Base-by-base conservation (phyloP, 176 grass and related monocot species). In the maize (Zea mays) region DNA sequence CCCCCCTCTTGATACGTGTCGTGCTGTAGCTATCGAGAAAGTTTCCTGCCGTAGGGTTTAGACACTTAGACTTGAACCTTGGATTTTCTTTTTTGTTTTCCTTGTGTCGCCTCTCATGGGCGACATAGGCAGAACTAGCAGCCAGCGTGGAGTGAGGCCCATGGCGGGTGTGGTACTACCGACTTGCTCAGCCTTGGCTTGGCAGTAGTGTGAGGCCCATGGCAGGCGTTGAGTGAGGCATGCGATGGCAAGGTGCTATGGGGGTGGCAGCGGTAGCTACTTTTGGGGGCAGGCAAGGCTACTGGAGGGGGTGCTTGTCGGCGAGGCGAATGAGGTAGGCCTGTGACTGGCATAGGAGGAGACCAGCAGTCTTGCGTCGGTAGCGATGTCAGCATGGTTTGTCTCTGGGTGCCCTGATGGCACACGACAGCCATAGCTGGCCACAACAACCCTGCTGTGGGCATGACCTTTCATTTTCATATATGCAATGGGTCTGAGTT, bases 1-100 rank as follows among this genome's bases (percentile, higher is more conserved):
- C 33, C 11, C 59, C 12, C 48, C 49, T 59, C 69, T 39, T 65
- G 46, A 62, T 61, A 38, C 12, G 5, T 47, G 94, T 94, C 82
- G 96, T 17, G 14, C 55, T 8, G 4, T 62, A 45, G 15, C 54
- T 59, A 43, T n/a, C 2, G 19, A 33, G 76, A 12, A 62, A 41
- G 34, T 15, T 3, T 72, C 6, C 16, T 71, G 41, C 9, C n/a
- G 3, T 58, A 21, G 3, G n/a, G n/a, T 3, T 10, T 58, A 58
- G n/a, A 55, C 51, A 20, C 54, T 19, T 55, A 55, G 50, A 20
- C n/a, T 21, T 20, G n/a, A 58, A 58, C 55, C 55, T 4, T 58
- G 19, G 55, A 58, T 7, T 58, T 58, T 58, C 55, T 58, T 20
- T 56, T 27, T 27, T 27, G 27, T 27, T 27, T 27, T 27, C 27